Evolutionary conservation across 2,329 filamentous ascomycete species (phyloP).

Genomic region (Penicillium rolfsii): DNA sequence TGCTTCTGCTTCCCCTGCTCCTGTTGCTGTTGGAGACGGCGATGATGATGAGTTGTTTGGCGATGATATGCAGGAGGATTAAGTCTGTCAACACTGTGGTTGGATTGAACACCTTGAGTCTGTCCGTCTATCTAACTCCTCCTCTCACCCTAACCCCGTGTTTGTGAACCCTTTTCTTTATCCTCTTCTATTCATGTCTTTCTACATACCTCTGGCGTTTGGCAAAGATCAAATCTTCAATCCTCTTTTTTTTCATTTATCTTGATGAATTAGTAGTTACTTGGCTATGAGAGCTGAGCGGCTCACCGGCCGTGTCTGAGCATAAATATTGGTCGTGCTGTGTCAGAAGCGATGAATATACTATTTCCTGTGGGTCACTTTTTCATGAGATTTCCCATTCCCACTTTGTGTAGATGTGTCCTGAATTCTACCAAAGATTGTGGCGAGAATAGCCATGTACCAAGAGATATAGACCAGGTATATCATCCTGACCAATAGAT

Average conservation of each 20-base stretch:
- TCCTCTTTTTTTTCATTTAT: not conserved
- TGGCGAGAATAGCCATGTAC: too few species aligned
- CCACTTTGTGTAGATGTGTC: too few species aligned
- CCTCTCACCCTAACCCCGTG: too few species aligned
- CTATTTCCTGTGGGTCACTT: not conserved
- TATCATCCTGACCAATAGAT: too few species aligned
- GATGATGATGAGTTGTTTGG: conserved; percentile 24
- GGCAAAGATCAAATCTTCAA: not conserved
- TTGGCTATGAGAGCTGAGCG: not conserved
- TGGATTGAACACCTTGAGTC: not conserved
- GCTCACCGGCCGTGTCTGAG: not conserved
- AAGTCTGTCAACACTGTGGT: not conserved
- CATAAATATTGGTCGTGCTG: not conserved
- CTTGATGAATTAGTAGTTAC: not conserved
- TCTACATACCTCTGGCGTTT: conserved; percentile 7
- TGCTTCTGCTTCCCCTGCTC: not conserved
- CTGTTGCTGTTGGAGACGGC: conserved; percentile 35
- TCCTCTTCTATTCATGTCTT: not conserved
- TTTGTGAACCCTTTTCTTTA: not conserved
- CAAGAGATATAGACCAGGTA: too few species aligned
- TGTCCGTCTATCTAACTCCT: too few species aligned
- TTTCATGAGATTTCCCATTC: not conserved
- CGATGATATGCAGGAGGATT: conserved; percentile 6
- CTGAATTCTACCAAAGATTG: too few species aligned
- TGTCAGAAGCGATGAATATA: not conserved